Conservation (phyloP, 2,329 filamentous ascomycete genomes). For the Aureobasidium sp. region DNA sequence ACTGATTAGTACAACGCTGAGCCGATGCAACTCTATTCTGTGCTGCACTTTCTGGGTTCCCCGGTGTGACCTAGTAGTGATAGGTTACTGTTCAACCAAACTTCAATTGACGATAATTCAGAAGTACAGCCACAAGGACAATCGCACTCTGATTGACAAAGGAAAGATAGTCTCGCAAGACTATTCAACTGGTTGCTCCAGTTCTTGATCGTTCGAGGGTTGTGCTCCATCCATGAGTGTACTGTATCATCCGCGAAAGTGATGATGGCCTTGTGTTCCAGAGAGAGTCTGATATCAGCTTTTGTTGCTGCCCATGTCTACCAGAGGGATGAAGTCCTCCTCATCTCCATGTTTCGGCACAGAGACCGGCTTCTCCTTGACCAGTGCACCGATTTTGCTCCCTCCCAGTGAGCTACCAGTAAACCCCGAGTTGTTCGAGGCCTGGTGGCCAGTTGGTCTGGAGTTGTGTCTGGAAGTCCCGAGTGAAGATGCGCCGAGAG, state of each 20-base stretch:
- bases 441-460: background rate
- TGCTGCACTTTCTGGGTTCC: no score
- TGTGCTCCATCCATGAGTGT: no score
- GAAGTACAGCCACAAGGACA: background rate
- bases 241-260: background rate
- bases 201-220: background rate
- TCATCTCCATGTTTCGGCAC: slow-evolving; percentile 5
- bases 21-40: no score
- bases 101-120: no score
- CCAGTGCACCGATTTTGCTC: background rate
- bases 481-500: slow-evolving; percentile 11
- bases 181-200: background rate
- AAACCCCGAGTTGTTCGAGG: background rate
- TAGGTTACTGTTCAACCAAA: no score
- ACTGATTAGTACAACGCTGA: no score
- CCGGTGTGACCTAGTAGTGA: no score
- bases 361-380: background rate
- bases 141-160: background rate
- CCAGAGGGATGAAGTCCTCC: slow-evolving; percentile 14
- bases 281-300: background rate
- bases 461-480: background rate
- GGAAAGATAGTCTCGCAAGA: background rate
- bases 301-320: slow-evolving; percentile 4
- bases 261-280: background rate
- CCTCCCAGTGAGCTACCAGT: background rate